Base-by-base conservation (phyloP, 2,329 filamentous ascomycete genomes). In the Zalaria obscura region DNA sequence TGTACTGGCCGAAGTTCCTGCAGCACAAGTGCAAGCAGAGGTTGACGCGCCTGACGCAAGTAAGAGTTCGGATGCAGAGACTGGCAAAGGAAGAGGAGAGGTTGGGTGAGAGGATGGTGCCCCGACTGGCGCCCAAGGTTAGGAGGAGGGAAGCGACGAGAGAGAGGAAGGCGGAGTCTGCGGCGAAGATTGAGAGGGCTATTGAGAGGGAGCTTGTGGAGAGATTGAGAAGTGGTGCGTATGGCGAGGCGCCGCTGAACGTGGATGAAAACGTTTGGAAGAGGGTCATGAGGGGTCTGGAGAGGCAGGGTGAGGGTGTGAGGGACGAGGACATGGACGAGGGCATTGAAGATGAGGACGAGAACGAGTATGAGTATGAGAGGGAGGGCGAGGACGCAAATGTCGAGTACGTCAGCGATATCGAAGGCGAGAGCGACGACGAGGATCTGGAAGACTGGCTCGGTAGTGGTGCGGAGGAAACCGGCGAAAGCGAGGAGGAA, bases 1-100 rank as follows among this genome's bases (percentile, higher is more conserved):
- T 87, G 56, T 96, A 94, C 72, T 96, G 87, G 69, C 88, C 89
- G 42, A 93, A 94, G 61, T 95, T 93, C 58, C 67, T 94, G 48
- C 68, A 86, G 29, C 87, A 94, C 68, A 94, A 93, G 66, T 91
- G 86, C 71, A 98, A 98, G 70, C 91, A 96, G 67, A 79, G 91
- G 45, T 75, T 96, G 36, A 96, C 91, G 6, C 72, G 91, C 38
- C 61, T 98, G 55, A 93, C 86, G 40, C 91, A 96, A 68, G 89
- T 98, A 38, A 80, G 81, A 43, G 91, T 94, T 49, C 66, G 75
- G 38, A 75, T 72, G 60, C 77, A 83, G 55, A 78, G 80, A 58
- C 70, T 96, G 47, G 85, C 84, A 27, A 86, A 81, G 56, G 89
- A 95, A 67, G 86, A 95, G 45, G 87, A 88, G 55, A 72, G 87